Conservation (phyloP, 1,284 basidiomycete genomes). For the Ganoderma boninense region DNA sequence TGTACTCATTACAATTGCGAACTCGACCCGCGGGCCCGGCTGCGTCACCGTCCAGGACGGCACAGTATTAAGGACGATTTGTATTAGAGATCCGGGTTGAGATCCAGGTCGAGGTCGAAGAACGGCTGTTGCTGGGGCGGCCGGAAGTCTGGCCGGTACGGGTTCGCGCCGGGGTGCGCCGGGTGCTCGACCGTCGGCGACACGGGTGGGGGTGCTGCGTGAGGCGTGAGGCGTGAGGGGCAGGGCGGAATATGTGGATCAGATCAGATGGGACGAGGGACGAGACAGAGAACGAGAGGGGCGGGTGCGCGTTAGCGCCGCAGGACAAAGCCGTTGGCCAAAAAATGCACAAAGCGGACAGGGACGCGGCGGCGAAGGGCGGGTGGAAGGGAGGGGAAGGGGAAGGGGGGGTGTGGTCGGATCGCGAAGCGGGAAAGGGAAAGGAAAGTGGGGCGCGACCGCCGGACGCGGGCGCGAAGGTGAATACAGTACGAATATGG, state of each 20-base stretch:
- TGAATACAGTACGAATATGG: constrained; percentile 39
- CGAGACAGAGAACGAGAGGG: not conserved
- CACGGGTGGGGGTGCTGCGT: constrained; percentile 62
- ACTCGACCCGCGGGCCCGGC: not conserved
- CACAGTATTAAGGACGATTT: too few species aligned
- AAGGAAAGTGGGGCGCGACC: not conserved
- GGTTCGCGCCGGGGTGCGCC: constrained; percentile 63
- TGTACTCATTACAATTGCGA: not conserved
- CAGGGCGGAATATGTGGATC: not conserved
- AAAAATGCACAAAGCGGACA: not conserved
- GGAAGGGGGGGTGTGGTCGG: not conserved
- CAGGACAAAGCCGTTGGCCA: not conserved
- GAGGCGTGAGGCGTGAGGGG: constrained; percentile 8
- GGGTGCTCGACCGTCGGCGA: constrained; percentile 60
- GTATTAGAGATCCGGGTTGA: constrained; percentile 74
- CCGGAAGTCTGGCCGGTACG: constrained; percentile 72
- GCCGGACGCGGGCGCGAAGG: not conserved
- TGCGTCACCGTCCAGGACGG: not conserved
- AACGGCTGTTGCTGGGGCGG: constrained; percentile 63
- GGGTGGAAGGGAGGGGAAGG: not conserved
- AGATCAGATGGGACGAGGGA: not conserved
- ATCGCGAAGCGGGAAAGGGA: not conserved
- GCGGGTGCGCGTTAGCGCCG: constrained; percentile 15
- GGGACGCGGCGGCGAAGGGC: not conserved
- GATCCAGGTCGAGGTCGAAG: constrained; percentile 80